Conservation (phyloP, 176 grass and related monocot species). For the Canna indica region DNA sequence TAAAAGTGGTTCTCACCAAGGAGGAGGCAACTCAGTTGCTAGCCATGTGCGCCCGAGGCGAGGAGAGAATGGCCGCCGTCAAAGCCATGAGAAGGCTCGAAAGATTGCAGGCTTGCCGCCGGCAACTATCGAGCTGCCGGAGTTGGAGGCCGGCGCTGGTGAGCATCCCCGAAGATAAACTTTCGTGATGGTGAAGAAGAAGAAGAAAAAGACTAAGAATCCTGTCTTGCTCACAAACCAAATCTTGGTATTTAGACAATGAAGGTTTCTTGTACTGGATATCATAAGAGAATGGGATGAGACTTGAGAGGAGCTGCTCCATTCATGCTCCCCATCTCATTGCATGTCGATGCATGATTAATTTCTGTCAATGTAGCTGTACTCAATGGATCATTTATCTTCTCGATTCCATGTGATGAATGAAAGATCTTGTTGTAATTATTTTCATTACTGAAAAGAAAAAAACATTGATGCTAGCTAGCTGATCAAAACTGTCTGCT, state of each 20-base stretch:
- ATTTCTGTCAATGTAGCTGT: too few species aligned
- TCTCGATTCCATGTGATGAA: too few species aligned
- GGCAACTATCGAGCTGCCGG: not conserved
- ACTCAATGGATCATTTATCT: too few species aligned
- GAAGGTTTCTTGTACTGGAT: too few species aligned
- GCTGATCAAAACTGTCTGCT: too few species aligned
- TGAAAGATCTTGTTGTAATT: too few species aligned
- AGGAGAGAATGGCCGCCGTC: not conserved
- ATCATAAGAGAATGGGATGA: too few species aligned
- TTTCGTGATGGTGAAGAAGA: not conserved
- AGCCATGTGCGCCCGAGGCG: not conserved
- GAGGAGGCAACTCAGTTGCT: conserved; percentile 15
- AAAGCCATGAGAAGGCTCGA: not conserved
- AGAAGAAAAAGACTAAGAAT: too few species aligned
- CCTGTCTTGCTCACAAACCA: not conserved
- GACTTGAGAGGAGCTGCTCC: not conserved
- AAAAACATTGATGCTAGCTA: too few species aligned
- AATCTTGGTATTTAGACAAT: not conserved
- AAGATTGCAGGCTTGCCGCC: not conserved
- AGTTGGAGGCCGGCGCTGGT: conserved; percentile 2
- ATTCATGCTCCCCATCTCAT: not conserved
- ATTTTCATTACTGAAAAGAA: too few species aligned
- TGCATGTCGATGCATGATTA: too few species aligned
- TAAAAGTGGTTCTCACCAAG: conserved; percentile 19
- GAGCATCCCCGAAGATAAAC: conserved; percentile 11